Conservation (phyloP, 176 grass and related monocot species). For the Triticum turgidum region DNA sequence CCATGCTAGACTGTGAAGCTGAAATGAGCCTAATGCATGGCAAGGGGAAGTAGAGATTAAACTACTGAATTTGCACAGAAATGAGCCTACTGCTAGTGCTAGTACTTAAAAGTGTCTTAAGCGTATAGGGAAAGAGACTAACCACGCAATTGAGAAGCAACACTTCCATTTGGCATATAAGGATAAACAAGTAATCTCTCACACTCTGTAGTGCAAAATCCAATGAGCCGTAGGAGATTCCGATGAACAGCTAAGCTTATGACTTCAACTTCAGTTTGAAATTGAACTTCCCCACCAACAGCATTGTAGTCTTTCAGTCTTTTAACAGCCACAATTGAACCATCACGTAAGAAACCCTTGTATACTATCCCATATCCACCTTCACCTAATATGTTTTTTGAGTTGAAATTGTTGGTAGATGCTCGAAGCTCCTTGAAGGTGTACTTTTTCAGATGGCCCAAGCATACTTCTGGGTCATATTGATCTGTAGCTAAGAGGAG, state of each 20-base stretch:
- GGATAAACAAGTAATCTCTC: constrained; percentile 94
- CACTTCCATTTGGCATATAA: constrained; percentile 95
- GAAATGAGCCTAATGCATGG: neutral
- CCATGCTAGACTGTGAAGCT: neutral
- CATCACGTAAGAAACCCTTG: constrained; percentile 80
- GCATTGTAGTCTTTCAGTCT: constrained; percentile 90
- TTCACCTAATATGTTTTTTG: constrained; percentile 95
- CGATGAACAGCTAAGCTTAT: constrained; percentile 97
- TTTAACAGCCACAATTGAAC: constrained; percentile 81
- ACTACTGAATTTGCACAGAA: neutral
- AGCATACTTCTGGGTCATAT: constrained; percentile 84
- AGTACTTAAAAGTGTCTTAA: neutral
- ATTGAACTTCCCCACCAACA: constrained; percentile 81
- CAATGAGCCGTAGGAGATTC: constrained; percentile 86
- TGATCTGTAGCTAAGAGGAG: constrained; percentile 57
- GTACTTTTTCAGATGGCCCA: constrained; percentile 89
- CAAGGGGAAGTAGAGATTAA: neutral
- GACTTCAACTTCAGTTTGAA: constrained; percentile 97
- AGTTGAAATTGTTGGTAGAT: constrained; percentile 84
- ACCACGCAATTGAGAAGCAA: constrained; percentile 96
- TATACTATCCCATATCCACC: constrained; percentile 99
- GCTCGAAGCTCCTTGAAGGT: constrained; percentile 85
- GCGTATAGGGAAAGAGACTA: constrained; percentile 16
- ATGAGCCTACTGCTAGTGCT: neutral
- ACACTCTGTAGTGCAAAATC: constrained; percentile 82